phyloP scores from a whole-genome alignment of 306 rosid genomes.

The Cyamopsis tetragonoloba region DNA sequence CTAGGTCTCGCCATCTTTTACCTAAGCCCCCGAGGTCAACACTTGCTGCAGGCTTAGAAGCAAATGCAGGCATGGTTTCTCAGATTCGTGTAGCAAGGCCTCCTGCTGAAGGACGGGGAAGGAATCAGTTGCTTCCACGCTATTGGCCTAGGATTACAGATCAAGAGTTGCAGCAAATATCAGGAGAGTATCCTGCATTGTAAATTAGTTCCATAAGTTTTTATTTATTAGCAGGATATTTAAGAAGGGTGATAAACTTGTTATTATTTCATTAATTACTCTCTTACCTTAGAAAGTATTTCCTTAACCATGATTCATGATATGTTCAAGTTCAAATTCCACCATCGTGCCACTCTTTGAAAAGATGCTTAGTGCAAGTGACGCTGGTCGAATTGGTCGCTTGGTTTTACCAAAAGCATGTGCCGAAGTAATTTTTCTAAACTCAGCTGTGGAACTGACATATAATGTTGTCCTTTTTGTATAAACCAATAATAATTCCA shows the following conservation, averaged over 20 bases:
- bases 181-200: constrained; percentile 87
- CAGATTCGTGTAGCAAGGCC: constrained; percentile 98
- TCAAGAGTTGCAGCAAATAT: constrained; percentile 93
- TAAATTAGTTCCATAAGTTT: constrained; percentile 20
- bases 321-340: constrained; percentile 79
- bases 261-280: constrained; percentile 16
- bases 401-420: constrained; percentile 98
- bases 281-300: constrained; percentile 2
- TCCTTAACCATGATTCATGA: constrained; percentile 55
- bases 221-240: constrained; percentile 6
- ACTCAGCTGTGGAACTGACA: background rate
- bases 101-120: constrained; percentile 97
- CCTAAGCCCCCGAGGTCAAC: constrained; percentile 84
- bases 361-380: constrained; percentile 99
- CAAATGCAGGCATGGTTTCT: constrained; percentile 56
- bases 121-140: constrained; percentile 98
- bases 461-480: constrained; percentile 19
- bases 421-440: constrained; percentile 71
- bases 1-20: constrained; percentile 75
- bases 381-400: constrained; percentile 99
- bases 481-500: background rate
- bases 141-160: constrained; percentile 99
- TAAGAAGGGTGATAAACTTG: constrained; percentile 4
- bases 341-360: constrained; percentile 94
- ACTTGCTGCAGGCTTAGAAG: constrained; percentile 55